Percentiles rank a stretch among this genome's conserved stretches.
These are phyloP conservation scores for Didymella sp. DNA, from an alignment of 2,329 filamentous ascomycete species.

Conservation along the genomic window DNA sequence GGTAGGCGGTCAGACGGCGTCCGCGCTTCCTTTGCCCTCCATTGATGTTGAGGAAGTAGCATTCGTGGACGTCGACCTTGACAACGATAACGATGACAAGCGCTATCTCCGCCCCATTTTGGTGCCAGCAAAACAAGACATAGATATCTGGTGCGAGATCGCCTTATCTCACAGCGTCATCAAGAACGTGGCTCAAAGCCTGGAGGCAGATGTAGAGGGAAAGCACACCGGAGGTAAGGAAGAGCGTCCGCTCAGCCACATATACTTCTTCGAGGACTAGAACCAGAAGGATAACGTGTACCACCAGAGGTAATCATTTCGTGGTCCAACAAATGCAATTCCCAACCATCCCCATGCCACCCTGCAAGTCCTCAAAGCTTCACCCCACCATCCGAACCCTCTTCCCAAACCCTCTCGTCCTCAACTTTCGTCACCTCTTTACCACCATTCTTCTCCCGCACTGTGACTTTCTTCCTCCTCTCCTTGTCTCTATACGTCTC, in stretches of 20 bases:
- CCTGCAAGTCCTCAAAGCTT: neutral
- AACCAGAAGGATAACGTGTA: neutral
- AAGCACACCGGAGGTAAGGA: neutral
- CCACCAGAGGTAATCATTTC: neutral
- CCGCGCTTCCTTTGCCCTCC: neutral
- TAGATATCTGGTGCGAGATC: neutral
- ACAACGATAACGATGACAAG: neutral
- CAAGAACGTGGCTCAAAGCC: neutral
- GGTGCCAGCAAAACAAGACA: neutral
- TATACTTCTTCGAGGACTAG: neutral
- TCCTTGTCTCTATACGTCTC: slow-evolving; percentile 13
- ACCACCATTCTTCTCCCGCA: neutral
- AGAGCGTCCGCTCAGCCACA: neutral
- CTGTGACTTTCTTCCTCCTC: neutral
- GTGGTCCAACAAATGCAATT: too few species aligned
- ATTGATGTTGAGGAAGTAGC: neutral
- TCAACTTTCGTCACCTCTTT: neutral
- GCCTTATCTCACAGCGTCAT: neutral
- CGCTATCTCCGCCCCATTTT: neutral
- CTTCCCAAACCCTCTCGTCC: neutral
- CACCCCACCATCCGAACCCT: neutral
- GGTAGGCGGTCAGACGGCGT: neutral
- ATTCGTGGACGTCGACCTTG: neutral
- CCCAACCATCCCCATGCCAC: too few species aligned
- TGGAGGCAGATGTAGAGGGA: too few species aligned